Percentiles rank a stretch among this genome's conserved stretches.
phyloP scores from a whole-genome alignment of 1,139 yeast species.

The Tardiomyces blankii region DNA sequence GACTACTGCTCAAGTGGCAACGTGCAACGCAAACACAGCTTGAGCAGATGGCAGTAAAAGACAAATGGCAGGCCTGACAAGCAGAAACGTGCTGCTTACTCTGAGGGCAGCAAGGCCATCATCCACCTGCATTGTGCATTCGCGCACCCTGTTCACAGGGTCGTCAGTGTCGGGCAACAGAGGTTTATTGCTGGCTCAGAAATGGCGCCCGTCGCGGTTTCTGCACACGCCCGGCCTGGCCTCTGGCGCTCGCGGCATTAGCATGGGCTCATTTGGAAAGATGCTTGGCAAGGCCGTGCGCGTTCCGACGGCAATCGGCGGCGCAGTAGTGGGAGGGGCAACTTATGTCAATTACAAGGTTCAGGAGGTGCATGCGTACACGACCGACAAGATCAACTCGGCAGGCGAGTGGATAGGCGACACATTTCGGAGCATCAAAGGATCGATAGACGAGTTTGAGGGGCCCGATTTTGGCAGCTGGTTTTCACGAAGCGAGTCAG shows the following conservation, averaged over 20 bases:
- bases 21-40: too few species aligned
- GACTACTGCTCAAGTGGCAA: too few species aligned
- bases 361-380: constrained; percentile 68
- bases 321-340: constrained; percentile 90
- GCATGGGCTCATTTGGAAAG: neutral
- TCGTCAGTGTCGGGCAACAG: neutral
- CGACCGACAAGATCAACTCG: constrained; percentile 53
- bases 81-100: neutral
- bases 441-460: constrained; percentile 13
- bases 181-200: neutral
- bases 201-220: neutral
- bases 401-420: constrained; percentile 46
- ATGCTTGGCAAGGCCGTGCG: neutral
- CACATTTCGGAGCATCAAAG: constrained; percentile 16
- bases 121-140: neutral
- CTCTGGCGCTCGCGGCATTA: neutral
- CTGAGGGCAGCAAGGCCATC: neutral
- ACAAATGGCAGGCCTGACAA: neutral
- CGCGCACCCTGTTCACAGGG: neutral
- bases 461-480: neutral
- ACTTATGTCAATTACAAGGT: constrained; percentile 85
- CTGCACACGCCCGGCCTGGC: neutral
- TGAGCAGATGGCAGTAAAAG: too few species aligned
- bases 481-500: neutral
- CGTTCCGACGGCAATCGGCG: constrained; percentile 70